These are phyloP conservation scores for Hymenoscyphus repandus DNA, from an alignment of 2,329 filamentous ascomycete genomes.

Conservation along the genomic window DNA sequence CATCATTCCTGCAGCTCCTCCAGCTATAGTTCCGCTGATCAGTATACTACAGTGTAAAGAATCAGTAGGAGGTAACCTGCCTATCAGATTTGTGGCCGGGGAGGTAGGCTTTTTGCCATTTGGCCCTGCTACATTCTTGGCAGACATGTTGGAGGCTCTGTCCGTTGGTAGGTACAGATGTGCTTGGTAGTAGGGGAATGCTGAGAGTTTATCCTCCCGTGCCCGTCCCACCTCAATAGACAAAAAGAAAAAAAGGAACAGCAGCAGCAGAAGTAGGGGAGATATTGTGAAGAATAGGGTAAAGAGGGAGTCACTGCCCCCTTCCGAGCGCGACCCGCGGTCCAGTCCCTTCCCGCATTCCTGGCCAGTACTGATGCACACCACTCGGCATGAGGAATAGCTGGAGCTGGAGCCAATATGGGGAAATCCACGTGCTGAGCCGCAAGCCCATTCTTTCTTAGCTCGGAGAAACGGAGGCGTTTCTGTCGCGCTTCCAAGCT, in stretches of 20 bases:
- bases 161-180: background rate
- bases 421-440: background rate
- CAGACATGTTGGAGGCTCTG: slow-evolving; percentile 43
- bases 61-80: slow-evolving; percentile 40
- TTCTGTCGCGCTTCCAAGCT: too few relatives aligned
- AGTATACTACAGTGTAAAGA: background rate
- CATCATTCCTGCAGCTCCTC: slow-evolving; percentile 98
- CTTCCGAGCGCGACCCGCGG: slow-evolving; percentile 5
- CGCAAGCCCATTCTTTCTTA: slow-evolving; percentile 1
- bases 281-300: background rate
- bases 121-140: slow-evolving; percentile 50
- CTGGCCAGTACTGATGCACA: background rate
- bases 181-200: slow-evolving; percentile 4
- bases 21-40: slow-evolving; percentile 51
- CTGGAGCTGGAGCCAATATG: background rate
- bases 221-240: background rate
- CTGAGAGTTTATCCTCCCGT: background rate
- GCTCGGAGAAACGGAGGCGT: slow-evolving; percentile 7
- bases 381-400: background rate
- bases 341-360: slow-evolving; percentile 1
- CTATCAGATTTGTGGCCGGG: slow-evolving; percentile 84
- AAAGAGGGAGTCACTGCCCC: background rate
- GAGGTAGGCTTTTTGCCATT: slow-evolving; percentile 72
- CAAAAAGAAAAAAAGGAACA: background rate
- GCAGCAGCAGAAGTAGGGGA: background rate